These are phyloP conservation scores for Rhodotorula diobovata DNA, from an alignment of 768 basidiomycete species.

Conservation along the genomic window DNA sequence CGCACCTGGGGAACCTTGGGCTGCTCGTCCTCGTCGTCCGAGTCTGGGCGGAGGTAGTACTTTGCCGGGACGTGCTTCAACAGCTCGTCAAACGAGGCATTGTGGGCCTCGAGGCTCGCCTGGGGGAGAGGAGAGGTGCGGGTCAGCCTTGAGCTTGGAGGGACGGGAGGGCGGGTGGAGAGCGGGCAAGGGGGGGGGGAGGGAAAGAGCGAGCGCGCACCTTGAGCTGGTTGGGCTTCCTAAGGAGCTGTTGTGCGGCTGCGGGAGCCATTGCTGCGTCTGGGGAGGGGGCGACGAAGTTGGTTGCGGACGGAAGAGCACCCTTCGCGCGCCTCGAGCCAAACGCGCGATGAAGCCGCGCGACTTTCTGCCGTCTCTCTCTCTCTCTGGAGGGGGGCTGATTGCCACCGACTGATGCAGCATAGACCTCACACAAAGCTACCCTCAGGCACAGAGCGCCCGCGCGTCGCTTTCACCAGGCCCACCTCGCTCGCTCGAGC, in stretches of 20 bases:
- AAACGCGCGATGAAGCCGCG: not conserved
- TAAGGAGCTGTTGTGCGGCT: not conserved
- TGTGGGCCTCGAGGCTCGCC: slow-evolving; percentile 66
- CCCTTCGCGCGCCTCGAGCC: not conserved
- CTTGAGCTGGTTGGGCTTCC: not conserved
- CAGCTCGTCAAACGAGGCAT: slow-evolving; percentile 75
- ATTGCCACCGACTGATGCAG: too few species aligned
- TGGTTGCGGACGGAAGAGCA: not conserved
- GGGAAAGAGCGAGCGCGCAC: not conserved
- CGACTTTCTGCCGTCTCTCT: too few species aligned
- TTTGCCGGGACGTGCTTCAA: slow-evolving; percentile 81
- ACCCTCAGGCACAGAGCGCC: too few species aligned
- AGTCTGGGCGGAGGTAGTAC: slow-evolving; percentile 73
- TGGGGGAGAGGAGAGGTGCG: not conserved
- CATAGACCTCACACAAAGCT: too few species aligned
- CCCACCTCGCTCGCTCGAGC: too few species aligned
- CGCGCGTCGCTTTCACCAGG: too few species aligned
- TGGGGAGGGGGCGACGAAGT: not conserved
- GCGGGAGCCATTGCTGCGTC: not conserved
- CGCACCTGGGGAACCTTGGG: slow-evolving; percentile 3
- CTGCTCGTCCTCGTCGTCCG: slow-evolving; percentile 71
- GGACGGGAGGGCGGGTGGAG: not conserved
- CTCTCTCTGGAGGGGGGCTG: too few species aligned
- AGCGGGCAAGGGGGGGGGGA: not conserved
- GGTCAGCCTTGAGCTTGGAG: slow-evolving; percentile 24